A percentile compares a stretch with the other conserved stretches of the same genome.
These are phyloP conservation scores for Sutorius eximius DNA, from an alignment of 1,284 basidiomycete genomes.

Conservation along the genomic window DNA sequence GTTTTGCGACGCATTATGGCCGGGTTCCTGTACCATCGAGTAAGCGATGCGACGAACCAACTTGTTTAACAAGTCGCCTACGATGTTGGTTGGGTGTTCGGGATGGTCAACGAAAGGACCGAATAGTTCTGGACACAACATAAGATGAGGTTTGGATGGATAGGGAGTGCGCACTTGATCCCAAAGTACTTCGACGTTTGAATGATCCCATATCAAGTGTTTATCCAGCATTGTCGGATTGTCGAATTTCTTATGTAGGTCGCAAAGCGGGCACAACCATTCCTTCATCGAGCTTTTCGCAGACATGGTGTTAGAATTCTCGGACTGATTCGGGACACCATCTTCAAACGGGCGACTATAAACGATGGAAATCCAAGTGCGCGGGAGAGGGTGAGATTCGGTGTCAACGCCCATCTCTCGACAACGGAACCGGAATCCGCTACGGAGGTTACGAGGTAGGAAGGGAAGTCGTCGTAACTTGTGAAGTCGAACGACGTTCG, in stretches of 20 bases:
- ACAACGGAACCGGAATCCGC: slow-evolving; percentile 45
- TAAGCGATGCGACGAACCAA: neutral
- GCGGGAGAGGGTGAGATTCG: slow-evolving; percentile 14
- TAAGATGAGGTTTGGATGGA: slow-evolving; percentile 2
- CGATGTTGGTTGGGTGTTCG: slow-evolving; percentile 11
- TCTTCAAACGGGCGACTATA: slow-evolving; percentile 20
- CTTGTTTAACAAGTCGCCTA: slow-evolving; percentile 10
- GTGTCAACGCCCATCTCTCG: slow-evolving; percentile 18
- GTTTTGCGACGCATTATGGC: slow-evolving; percentile 4
- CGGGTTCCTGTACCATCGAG: slow-evolving; percentile 1
- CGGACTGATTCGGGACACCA: slow-evolving; percentile 3
- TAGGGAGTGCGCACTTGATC: slow-evolving; percentile 23
- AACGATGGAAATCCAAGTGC: slow-evolving; percentile 29
- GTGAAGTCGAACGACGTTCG: slow-evolving; percentile 19
- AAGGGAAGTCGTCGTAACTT: slow-evolving; percentile 48
- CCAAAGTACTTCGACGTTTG: slow-evolving; percentile 47
- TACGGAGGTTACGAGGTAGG: slow-evolving; percentile 48
- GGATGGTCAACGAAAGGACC: slow-evolving; percentile 22
- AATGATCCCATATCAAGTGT: slow-evolving; percentile 60
- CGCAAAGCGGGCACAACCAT: slow-evolving; percentile 66
- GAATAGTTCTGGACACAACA: slow-evolving; percentile 13
- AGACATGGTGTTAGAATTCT: neutral
- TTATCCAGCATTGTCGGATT: slow-evolving; percentile 49
- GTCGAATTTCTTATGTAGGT: slow-evolving; percentile 47
- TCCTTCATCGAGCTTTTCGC: slow-evolving; percentile 25